Evolutionary conservation across 1,284 basidiomycete species (phyloP), one percentile per base, ranked within the genome.

Genomic region (Cutaneotrichosporon daszewskae): DNA sequence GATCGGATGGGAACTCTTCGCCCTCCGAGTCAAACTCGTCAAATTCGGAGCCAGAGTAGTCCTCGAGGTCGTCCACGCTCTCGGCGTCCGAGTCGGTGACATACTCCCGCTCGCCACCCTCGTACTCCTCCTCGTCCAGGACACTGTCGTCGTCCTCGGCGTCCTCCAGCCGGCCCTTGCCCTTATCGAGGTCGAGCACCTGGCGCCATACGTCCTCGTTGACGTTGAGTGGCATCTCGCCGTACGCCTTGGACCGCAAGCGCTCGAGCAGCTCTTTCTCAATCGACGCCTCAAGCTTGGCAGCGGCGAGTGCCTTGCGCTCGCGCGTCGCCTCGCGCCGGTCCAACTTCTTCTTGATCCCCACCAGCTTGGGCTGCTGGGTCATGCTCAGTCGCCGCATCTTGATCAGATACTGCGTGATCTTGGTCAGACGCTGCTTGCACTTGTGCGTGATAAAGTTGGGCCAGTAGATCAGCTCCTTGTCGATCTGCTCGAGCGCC

Each of bases 381-480:
- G 87, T 83, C 50, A 94, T 76, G 60, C 85, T 85, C 59, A 96
- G 74, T 32, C 88, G 81, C 47, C 95, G 79, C 87, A 98, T 91
- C 76, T 96, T 95, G 72, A 98, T 97, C 52, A 98, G 79, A 66
- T 97, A 98, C 71, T 99, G 95, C 0, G 94, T 98, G 59, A 99
- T 97, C 75, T 97, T 98, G 14, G 95, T 99, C 28, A 96, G 79
- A 39, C 95, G 81, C 73, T 99, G 95, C 76, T 98, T 99, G 78
- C 94, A 96, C 74, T 97, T 97, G 76, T 98, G 95, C 47, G 90
- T 87, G 43, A 84, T 83, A 69, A 95, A 98, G 60, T 91, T 94
- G 10, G 92, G 92, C 95, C 95, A 98, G 71, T 97, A 91, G 34
- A 91, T 79, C 54, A 98, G 79, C 65, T 97, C 89, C 52, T 80